Evolutionary conservation across 768 basidiomycete genomes (phyloP), one percentile per base, ranked within the genome.

Genomic region (Pleurotus platypus): DNA sequence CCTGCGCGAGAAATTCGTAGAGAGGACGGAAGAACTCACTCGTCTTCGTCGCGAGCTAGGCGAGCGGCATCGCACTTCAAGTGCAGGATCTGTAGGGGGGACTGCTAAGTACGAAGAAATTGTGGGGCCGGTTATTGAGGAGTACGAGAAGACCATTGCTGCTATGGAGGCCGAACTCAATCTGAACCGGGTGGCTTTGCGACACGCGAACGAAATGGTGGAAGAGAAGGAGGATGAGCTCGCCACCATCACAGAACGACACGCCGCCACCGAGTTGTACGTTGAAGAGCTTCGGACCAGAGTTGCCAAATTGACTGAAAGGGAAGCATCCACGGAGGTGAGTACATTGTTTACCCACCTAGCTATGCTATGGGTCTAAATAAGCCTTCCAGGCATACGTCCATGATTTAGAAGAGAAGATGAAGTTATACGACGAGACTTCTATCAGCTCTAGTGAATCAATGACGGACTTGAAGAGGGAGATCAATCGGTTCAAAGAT

Each of bases 71-170:
- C 80, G 89, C 40, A 63, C 68, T 5, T 59, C 61, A 16, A 71
- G 72, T 16, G 78, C 82, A 6, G 89, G 90, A 26, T 80, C 82
- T 35, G 64, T 87, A 18, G 81, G 83, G 2, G 89, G 84, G 15
- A 90, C 86, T 2, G 86, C 79, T 58, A 88, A 86, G 65, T 93
- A 93, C 65, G 92, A 93, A 66, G 92, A 93, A 71, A 94, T 90
- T 60, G 95, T 98, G 18, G 95, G 94, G 13, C 96, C 96, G 2
- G 94, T 99, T 63, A 97, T 99, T 51, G 92, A 97, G 72, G 94
- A 98, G 73, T 99, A 99, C 71, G 96, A 99, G 78, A 94, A 96
- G 78, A 93, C 94, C 1, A 96, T 98, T 62, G 82, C 86, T 42
- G 89, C 93, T 2, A 89, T 99, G 81, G 97, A 99, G 70, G 91